These are phyloP conservation scores for Plasmodium blacklocki DNA, from an alignment of 169 alveolate species.

Conservation along the genomic window DNA sequence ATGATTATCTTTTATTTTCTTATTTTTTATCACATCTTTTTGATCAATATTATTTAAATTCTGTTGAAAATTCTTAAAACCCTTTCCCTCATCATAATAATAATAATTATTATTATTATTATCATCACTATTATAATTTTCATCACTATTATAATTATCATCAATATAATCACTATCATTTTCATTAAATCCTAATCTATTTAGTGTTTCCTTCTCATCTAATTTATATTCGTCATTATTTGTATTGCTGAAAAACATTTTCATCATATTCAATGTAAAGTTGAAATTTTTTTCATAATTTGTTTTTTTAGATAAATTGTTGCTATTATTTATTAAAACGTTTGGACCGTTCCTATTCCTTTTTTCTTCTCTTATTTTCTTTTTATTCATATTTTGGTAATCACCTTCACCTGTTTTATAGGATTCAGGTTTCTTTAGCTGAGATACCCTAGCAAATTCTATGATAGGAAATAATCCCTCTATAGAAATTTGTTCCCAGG, in stretches of 20 bases:
- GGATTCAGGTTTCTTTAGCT: conserved; percentile 14
- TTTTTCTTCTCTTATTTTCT: neutral
- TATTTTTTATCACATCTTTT: neutral
- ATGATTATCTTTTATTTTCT: conserved; percentile 79
- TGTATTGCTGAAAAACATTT: conserved; percentile 27
- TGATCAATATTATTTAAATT: neutral
- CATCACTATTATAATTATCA: neutral
- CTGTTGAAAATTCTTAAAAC: neutral
- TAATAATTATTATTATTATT: neutral
- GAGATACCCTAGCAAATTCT: conserved; percentile 68
- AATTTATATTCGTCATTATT: neutral
- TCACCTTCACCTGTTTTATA: neutral
- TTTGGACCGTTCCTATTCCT: neutral
- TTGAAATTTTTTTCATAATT: conserved; percentile 33
- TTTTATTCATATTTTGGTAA: neutral
- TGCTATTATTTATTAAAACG: neutral
- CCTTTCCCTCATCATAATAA: neutral
- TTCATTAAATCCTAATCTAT: conserved; percentile 3
- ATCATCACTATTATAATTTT: neutral
- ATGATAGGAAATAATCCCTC: conserved; percentile 87
- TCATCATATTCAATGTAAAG: conserved; percentile 33
- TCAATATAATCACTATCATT: conserved; percentile 38
- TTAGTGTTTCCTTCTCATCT: neutral
- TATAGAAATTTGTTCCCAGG: conserved; percentile 87
- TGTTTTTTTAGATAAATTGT: conserved; percentile 5